Evolutionary conservation across 306 rosid species (phyloP).

Genomic region (Trifolium pratense): DNA sequence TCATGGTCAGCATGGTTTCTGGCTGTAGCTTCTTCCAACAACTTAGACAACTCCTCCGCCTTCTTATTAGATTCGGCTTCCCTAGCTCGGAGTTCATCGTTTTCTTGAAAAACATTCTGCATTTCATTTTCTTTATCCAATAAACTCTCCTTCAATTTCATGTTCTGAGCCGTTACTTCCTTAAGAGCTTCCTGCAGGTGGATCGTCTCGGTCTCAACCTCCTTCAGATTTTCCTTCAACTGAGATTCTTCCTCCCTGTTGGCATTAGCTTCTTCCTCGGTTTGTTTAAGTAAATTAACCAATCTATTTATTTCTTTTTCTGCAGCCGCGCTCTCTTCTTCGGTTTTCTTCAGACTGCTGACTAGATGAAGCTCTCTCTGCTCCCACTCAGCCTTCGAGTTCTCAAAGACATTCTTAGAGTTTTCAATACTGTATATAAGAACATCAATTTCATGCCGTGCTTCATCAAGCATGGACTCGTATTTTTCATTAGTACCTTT

Average conservation of each 20-base stretch:
- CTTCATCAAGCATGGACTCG: slow-evolving; percentile 70
- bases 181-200: slow-evolving; percentile 90
- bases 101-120: slow-evolving; percentile 72
- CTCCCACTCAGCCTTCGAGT: slow-evolving; percentile 78
- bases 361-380: slow-evolving; percentile 73
- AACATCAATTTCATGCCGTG: slow-evolving; percentile 66
- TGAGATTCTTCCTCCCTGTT: slow-evolving; percentile 81
- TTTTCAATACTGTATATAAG: slow-evolving; percentile 60
- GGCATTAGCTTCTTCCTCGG: slow-evolving; percentile 69
- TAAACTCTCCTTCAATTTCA: slow-evolving; percentile 84
- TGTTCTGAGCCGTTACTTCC: slow-evolving; percentile 68
- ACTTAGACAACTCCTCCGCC: slow-evolving; percentile 79
- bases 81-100: slow-evolving; percentile 71
- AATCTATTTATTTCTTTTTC: slow-evolving; percentile 78
- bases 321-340: slow-evolving; percentile 60
- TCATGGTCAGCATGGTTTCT: slow-evolving; percentile 61
- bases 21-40: slow-evolving; percentile 77
- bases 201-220: slow-evolving; percentile 89
- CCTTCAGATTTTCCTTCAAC: slow-evolving; percentile 80
- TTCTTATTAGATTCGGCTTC: slow-evolving; percentile 71
- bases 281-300: slow-evolving; percentile 67
- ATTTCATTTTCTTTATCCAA: slow-evolving; percentile 87
- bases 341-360: slow-evolving; percentile 66
- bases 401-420: slow-evolving; percentile 60
- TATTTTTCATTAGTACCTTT: slow-evolving; percentile 84